A percentile compares a stretch with the other conserved stretches of the same genome.
Conservation (phyloP, 345 rosid genomes). For the Aurinia saxatilis region DNA sequence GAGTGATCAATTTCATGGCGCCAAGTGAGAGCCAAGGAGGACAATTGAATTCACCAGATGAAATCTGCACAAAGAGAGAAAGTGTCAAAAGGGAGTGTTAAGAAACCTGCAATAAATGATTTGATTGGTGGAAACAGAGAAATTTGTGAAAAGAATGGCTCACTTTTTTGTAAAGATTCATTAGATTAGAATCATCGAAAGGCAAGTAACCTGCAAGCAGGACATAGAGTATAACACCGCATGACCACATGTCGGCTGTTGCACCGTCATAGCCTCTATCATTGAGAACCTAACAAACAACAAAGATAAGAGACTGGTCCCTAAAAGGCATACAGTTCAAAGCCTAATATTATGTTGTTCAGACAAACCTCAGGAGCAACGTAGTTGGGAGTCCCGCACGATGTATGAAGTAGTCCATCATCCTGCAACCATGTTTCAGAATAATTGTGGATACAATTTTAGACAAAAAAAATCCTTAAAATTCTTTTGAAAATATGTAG, state of each 20-base stretch:
- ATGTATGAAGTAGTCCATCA: slow-evolving; percentile 95
- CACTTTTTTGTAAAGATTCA: slow-evolving; percentile 93
- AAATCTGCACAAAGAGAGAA: slow-evolving; percentile 42
- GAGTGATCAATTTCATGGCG: slow-evolving; percentile 80
- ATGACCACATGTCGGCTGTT: slow-evolving; percentile 96
- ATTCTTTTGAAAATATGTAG: neutral
- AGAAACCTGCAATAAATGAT: neutral
- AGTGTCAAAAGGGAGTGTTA: neutral
- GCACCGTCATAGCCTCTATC: slow-evolving; percentile 97
- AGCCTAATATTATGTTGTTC: neutral
- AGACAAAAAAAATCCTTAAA: neutral
- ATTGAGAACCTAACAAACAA: slow-evolving; percentile 63
- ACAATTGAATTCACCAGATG: slow-evolving; percentile 87
- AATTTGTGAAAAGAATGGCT: slow-evolving; percentile 31
- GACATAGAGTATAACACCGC: slow-evolving; percentile 95
- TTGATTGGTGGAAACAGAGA: neutral
- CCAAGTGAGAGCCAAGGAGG: slow-evolving; percentile 92
- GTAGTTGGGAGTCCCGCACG: slow-evolving; percentile 97
- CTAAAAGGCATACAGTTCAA: neutral
- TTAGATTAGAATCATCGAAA: slow-evolving; percentile 94
- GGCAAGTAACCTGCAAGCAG: slow-evolving; percentile 99
- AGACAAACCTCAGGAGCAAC: slow-evolving; percentile 92
- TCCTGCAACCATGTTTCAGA: slow-evolving; percentile 45
- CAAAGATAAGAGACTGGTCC: neutral
- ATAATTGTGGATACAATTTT: neutral